These are phyloP conservation scores for Phoenix dactylifera DNA, from an alignment of 176 grass and related monocot genomes.

Conservation along the genomic window DNA sequence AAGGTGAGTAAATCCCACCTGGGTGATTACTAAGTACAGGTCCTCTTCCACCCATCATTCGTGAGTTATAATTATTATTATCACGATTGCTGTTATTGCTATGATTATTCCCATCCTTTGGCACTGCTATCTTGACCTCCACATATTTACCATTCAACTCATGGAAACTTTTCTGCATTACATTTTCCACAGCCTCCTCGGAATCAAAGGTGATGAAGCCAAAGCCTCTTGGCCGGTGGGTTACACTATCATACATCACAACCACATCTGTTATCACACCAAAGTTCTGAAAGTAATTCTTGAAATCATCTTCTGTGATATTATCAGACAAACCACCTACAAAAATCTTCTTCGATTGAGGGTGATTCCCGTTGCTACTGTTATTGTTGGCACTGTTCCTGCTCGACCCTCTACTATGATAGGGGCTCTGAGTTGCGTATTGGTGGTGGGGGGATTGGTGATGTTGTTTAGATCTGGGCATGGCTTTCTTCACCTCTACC, in stretches of 20 bases:
- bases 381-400: background rate
- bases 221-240: slow-evolving; percentile 34
- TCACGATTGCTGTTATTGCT: slow-evolving; percentile 7
- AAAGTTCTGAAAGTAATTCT: slow-evolving; percentile 54
- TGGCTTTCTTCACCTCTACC: too few relatives aligned
- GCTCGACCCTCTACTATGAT: slow-evolving; percentile 16
- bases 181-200: slow-evolving; percentile 20
- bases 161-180: slow-evolving; percentile 36
- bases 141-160: slow-evolving; percentile 37
- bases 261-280: slow-evolving; percentile 38
- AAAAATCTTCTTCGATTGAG: slow-evolving; percentile 51
- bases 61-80: slow-evolving; percentile 5
- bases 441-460: background rate
- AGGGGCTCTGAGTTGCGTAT: slow-evolving; percentile 15
- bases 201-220: slow-evolving; percentile 62
- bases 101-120: slow-evolving; percentile 21
- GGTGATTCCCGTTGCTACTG: background rate
- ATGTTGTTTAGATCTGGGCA: background rate
- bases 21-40: slow-evolving; percentile 15
- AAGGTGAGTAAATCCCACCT: background rate
- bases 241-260: slow-evolving; percentile 27
- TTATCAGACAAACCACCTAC: slow-evolving; percentile 40
- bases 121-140: slow-evolving; percentile 34
- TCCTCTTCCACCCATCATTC: slow-evolving; percentile 1
- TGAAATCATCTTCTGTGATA: slow-evolving; percentile 28